Evolutionary conservation across 495 filamentous ascomycete genomes (phyloP).

Genomic region (Penicillium riverlandense): DNA sequence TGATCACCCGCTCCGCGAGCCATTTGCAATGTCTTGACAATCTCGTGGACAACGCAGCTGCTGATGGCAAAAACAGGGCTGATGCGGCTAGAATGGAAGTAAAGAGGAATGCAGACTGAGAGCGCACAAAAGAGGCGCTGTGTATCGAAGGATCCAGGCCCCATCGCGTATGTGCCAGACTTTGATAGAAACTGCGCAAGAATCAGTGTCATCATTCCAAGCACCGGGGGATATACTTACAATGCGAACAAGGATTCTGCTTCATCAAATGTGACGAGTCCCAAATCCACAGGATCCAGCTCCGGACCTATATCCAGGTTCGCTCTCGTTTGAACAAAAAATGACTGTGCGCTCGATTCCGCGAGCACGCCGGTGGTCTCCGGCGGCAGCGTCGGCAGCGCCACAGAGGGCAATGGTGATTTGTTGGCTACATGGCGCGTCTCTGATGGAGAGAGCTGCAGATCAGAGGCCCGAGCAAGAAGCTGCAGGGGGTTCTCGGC

Average conservation of each 20-base stretch:
- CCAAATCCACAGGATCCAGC: conserved; percentile 60
- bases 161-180: conserved; percentile 68
- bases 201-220: neutral
- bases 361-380: neutral
- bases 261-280: conserved; percentile 55
- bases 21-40: conserved; percentile 57
- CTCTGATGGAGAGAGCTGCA: conserved; percentile 46
- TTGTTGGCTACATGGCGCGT: conserved; percentile 7
- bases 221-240: conserved; percentile 31
- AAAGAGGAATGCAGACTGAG: conserved; percentile 61
- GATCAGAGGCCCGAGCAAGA: conserved; percentile 61
- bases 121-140: conserved; percentile 54
- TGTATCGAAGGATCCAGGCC: conserved; percentile 61
- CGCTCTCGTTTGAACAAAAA: conserved; percentile 56
- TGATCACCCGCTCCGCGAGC: conserved; percentile 53
- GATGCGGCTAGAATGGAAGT: conserved; percentile 62
- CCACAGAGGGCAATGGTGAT: conserved; percentile 9
- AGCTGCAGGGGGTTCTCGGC: conserved; percentile 69
- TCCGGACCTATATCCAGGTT: conserved; percentile 54
- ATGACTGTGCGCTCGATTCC: conserved; percentile 30
- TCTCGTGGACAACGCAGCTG: conserved; percentile 54
- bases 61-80: conserved; percentile 55
- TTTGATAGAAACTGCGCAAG: conserved; percentile 52
- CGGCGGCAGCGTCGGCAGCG: conserved; percentile 2
- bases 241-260: conserved; percentile 56